phyloP scores from a whole-genome alignment of 1,284 basidiomycete genomes.

The Pseudozyma flocculosa region DNA sequence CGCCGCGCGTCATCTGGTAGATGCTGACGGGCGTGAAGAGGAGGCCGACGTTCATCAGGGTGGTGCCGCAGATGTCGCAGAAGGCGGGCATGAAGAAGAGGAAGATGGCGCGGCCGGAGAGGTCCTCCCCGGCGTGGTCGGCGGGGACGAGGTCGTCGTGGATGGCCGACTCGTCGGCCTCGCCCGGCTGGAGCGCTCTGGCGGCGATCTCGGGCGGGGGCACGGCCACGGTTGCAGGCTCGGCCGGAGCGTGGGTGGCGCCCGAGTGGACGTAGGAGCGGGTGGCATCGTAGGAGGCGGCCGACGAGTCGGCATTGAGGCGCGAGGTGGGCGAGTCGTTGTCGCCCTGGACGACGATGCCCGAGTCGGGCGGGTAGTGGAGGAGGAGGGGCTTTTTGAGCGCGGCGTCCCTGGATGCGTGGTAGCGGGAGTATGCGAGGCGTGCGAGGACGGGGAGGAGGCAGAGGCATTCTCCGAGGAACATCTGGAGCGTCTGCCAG shows the following conservation, averaged over 20 bases:
- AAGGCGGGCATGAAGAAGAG: constrained; percentile 78
- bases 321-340: constrained; percentile 14
- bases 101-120: constrained; percentile 53
- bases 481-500: constrained; percentile 59
- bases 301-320: constrained; percentile 5
- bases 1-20: constrained; percentile 93
- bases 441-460: constrained; percentile 37
- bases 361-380: constrained; percentile 20
- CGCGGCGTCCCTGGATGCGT: constrained; percentile 13
- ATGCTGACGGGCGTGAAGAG: constrained; percentile 95
- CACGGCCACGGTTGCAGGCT: constrained; percentile 12
- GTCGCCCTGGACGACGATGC: constrained; percentile 16
- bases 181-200: constrained; percentile 27
- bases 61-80: constrained; percentile 84
- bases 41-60: constrained; percentile 92
- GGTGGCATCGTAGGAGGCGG: constrained; percentile 31
- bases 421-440: constrained; percentile 12
- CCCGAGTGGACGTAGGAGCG: constrained; percentile 22
- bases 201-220: constrained; percentile 33
- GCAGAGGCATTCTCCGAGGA: constrained; percentile 59
- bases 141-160: constrained; percentile 19
- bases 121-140: constrained; percentile 17
- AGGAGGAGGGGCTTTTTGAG: constrained; percentile 31
- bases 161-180: constrained; percentile 19
- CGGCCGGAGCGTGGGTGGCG: constrained; percentile 31